These are phyloP conservation scores for Yamadazyma sp. DNA, from an alignment of 805 yeast genomes.

Conservation along the genomic window DNA sequence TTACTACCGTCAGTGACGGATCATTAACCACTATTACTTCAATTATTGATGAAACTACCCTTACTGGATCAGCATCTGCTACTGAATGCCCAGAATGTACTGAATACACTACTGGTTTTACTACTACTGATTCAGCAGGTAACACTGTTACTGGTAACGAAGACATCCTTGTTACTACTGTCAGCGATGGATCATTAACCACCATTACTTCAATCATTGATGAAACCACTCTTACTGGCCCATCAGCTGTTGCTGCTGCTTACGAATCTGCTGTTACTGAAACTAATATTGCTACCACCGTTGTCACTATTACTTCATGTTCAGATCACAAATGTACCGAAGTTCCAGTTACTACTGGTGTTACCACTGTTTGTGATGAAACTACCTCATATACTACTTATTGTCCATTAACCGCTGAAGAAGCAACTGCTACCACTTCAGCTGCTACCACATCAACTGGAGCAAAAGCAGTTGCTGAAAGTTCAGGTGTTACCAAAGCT, in stretches of 20 bases:
- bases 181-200: conserved; percentile 9
- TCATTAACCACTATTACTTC: conserved; percentile 3
- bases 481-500: conserved; percentile 9
- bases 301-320: conserved; percentile 28
- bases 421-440: conserved; percentile 22
- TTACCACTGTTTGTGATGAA: conserved; percentile 29
- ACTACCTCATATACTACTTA: conserved; percentile 27
- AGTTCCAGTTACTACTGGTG: conserved; percentile 30
- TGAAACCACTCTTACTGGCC: conserved; percentile 3
- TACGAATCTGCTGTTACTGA: conserved; percentile 11
- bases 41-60: conserved; percentile 9
- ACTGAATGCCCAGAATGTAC: conserved; percentile 12
- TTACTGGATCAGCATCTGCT: conserved; percentile 10
- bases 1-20: not conserved
- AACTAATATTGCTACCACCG: conserved; percentile 17
- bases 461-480: conserved; percentile 10
- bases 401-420: conserved; percentile 25
- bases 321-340: conserved; percentile 26
- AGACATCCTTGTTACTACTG: conserved; percentile 14
- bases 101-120: conserved; percentile 13
- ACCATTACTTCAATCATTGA: conserved; percentile 8
- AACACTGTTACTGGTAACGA: conserved; percentile 11
- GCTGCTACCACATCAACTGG: conserved; percentile 9
- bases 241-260: conserved; percentile 3
- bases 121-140: conserved; percentile 15